These are phyloP conservation scores for Xylaria scruposa DNA, from an alignment of 495 filamentous ascomycete species.

Conservation along the genomic window DNA sequence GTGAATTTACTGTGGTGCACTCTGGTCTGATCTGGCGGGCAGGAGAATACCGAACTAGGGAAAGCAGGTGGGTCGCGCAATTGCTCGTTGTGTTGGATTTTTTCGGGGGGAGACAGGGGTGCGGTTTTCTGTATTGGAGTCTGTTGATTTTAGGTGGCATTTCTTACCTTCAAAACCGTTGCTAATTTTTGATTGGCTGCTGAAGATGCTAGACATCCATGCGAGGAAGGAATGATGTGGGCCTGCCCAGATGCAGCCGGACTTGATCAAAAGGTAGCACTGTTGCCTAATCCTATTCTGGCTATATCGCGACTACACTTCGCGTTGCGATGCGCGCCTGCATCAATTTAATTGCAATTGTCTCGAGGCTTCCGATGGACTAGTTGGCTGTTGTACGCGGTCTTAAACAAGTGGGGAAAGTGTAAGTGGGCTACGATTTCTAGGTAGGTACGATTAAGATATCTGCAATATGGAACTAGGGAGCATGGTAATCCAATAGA, in stretches of 20 bases:
- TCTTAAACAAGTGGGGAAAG: background rate
- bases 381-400: background rate
- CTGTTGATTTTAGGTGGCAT: slow-evolving; percentile 41
- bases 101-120: slow-evolving; percentile 44
- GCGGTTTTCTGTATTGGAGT: slow-evolving; percentile 38
- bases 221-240: background rate
- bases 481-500: background rate
- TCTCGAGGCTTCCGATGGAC: background rate
- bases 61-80: slow-evolving; percentile 21
- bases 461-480: background rate
- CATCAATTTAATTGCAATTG: background rate
- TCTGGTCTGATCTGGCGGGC: background rate
- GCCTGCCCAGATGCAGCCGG: slow-evolving; percentile 10
- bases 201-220: no score
- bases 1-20: slow-evolving; percentile 1
- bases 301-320: background rate
- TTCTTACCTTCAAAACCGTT: slow-evolving; percentile 25
- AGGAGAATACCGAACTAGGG: background rate
- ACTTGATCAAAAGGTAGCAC: slow-evolving; percentile 23
- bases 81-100: slow-evolving; percentile 35
- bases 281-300: slow-evolving; percentile 11
- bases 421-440: background rate
- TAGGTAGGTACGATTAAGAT: background rate
- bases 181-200: slow-evolving; percentile 44
- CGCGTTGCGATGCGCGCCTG: background rate